Evolutionary conservation across 2,329 filamentous ascomycete species (phyloP), one percentile per base, ranked within the genome.

Genomic region (Colletotrichum theobromicola): DNA sequence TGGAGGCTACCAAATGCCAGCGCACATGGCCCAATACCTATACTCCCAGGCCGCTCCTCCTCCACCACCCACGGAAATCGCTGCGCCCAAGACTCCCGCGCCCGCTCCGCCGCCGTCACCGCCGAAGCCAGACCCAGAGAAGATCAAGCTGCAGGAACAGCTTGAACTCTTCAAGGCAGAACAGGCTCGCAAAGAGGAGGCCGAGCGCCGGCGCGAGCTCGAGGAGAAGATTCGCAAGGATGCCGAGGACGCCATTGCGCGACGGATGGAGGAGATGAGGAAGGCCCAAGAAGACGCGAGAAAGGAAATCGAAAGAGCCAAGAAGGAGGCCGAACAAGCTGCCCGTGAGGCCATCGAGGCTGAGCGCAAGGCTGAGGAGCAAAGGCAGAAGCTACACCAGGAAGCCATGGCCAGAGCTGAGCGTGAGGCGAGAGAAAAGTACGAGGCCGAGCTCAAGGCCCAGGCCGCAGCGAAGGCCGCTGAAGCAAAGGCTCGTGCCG

Each of bases 91-190:
- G 7, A 87, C 81, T 18, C 83, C 84, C 2, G 84, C 79, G 16
- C 80, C 77, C 9, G 81, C 84, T 8, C 80, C 84, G 6, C 86
- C 87, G 7, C 85, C 86, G 3, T 83, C 85, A 1, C 84, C 84
- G 7, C 83, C 85, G 78, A 85, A 85, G 72, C 83, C 83, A 16
- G 90, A 93, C 67, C 87, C 89, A 2, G 89, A 93, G 70, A 91
- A 91, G 78, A 85, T 93, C 76, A 86, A 86, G n/a, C 88, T 93
- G 71, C 88, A 93, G 75, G 88, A 90, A 76, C 88, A 93, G 77
- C 82, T 94, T 18, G 86, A 87, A 15, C 83, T 84, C 12, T 85
- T 90, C 57, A 86, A 90, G 75, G 84, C 82, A 5, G 85, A 85
- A 34, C 83, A 88, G 71, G 86, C 85, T 34, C 84, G 82, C 76